phyloP scores from a whole-genome alignment of 2,329 filamentous ascomycete species.

The Periconia digitata region DNA sequence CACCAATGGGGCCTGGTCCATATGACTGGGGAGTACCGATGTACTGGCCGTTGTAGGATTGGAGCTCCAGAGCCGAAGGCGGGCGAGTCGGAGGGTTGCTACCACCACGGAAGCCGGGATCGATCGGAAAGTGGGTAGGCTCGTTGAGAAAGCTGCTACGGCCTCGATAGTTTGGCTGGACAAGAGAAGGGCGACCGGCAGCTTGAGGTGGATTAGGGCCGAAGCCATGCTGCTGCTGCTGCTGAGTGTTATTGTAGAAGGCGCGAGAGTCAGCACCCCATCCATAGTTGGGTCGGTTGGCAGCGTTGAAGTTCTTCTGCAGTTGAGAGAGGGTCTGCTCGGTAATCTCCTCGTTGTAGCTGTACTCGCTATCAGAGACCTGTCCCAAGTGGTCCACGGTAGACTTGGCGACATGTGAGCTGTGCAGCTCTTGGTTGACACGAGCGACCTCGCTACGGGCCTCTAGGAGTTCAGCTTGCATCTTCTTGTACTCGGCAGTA shows the following conservation, averaged over 20 bases:
- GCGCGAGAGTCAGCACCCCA: conserved; percentile 32
- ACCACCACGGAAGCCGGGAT: conserved; percentile 33
- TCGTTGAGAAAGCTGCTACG: conserved; percentile 38
- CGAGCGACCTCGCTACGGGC: conserved; percentile 70
- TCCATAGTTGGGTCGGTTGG: conserved; percentile 43
- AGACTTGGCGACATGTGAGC: conserved; percentile 62
- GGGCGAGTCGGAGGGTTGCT: conserved; percentile 41
- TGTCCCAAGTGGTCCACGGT: conserved; percentile 61
- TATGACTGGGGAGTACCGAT: conserved; percentile 33
- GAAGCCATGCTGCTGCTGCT: conserved; percentile 27
- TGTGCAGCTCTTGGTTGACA: conserved; percentile 70
- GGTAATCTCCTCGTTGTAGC: conserved; percentile 47
- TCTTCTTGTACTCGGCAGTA: conserved; percentile 63
- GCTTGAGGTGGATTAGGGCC: conserved; percentile 14
- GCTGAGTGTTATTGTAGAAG: conserved; percentile 16
- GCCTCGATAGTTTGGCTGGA: conserved; percentile 30
- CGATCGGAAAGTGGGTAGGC: conserved; percentile 40
- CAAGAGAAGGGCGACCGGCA: conserved; percentile 20
- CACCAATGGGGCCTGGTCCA: conserved; percentile 18
- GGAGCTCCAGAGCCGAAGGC: conserved; percentile 38
- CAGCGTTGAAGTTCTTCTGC: conserved; percentile 55
- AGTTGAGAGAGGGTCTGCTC: conserved; percentile 54
- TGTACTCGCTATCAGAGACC: conserved; percentile 54
- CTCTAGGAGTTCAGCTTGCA: conserved; percentile 71
- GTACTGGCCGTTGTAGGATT: conserved; percentile 36